These are phyloP conservation scores for Tetracladium setigerum DNA, from an alignment of 495 filamentous ascomycete genomes.

Conservation along the genomic window DNA sequence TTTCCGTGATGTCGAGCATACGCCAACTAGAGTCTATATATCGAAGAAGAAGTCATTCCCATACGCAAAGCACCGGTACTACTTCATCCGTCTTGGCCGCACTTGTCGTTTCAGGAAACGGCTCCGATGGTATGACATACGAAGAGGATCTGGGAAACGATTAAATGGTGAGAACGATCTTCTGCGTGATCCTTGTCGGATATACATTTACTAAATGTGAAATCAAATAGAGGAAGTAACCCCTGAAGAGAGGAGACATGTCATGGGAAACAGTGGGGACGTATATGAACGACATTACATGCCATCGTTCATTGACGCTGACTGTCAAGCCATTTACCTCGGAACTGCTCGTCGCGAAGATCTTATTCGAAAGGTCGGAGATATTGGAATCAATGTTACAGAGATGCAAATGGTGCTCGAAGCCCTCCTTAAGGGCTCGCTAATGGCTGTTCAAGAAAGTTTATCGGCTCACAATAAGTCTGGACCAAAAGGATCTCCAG, in stretches of 20 bases:
- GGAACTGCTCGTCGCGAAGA: conserved; percentile 6
- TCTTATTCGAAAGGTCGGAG: conserved; percentile 9
- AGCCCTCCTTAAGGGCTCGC: too few species aligned
- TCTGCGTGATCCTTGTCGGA: background rate
- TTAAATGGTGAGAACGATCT: conserved; percentile 8
- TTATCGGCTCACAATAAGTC: too few species aligned
- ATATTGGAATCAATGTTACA: conserved; percentile 1
- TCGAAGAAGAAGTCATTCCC: conserved; percentile 4
- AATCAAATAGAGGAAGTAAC: background rate
- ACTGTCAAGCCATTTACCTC: conserved; percentile 13
- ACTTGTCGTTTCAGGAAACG: conserved; percentile 6
- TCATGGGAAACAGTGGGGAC: conserved; percentile 6
- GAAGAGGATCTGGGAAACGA: conserved; percentile 9
- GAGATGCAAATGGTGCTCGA: background rate
- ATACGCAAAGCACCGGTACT: conserved; percentile 8
- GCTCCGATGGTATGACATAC: conserved; percentile 10
- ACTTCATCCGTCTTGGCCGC: conserved; percentile 9
- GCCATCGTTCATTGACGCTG: conserved; percentile 6
- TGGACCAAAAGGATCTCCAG: too few species aligned
- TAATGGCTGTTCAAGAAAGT: too few species aligned
- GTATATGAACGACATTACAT: conserved; percentile 13
- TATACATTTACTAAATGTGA: background rate
- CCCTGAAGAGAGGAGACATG: conserved; percentile 8
- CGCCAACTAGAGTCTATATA: background rate
- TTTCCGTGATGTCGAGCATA: conserved; percentile 5